Conservation (phyloP, 306 rosid genomes). For the Amphicarpaea edgeworthii region DNA sequence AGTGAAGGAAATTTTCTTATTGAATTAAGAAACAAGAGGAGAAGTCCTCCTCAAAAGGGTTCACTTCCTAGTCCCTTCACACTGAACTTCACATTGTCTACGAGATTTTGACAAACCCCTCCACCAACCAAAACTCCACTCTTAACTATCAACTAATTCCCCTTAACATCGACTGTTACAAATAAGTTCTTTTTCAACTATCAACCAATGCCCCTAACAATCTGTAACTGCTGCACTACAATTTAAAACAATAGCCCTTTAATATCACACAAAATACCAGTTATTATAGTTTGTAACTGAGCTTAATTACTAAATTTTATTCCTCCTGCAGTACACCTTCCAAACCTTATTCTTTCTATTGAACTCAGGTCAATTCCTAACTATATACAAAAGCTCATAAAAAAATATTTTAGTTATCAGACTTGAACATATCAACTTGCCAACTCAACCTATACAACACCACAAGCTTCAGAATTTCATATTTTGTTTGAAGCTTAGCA, state of each 20-base stretch:
- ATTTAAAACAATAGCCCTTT: not conserved
- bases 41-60: too few relatives aligned
- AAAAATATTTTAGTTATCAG: not conserved
- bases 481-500: slow-evolving; percentile 3
- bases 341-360: not conserved
- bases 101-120: too few relatives aligned
- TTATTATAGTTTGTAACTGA: too few relatives aligned
- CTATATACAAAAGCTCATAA: not conserved
- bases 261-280: too few relatives aligned
- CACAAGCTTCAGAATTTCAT: slow-evolving; percentile 31
- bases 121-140: too few relatives aligned
- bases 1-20: too few relatives aligned
- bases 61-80: too few relatives aligned
- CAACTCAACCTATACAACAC: slow-evolving; percentile 27
- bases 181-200: not conserved
- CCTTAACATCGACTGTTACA: too few relatives aligned
- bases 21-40: too few relatives aligned
- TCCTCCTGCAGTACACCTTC: not conserved
- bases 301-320: not conserved
- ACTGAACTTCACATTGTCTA: too few relatives aligned
- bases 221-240: not conserved
- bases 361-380: not conserved
- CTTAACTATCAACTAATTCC: too few relatives aligned
- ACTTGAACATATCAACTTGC: slow-evolving; percentile 27
- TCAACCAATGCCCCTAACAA: not conserved